These are phyloP conservation scores for bread wheat (Triticum aestivum) DNA, from an alignment of 176 grass and related monocot species.

Conservation along the genomic window DNA sequence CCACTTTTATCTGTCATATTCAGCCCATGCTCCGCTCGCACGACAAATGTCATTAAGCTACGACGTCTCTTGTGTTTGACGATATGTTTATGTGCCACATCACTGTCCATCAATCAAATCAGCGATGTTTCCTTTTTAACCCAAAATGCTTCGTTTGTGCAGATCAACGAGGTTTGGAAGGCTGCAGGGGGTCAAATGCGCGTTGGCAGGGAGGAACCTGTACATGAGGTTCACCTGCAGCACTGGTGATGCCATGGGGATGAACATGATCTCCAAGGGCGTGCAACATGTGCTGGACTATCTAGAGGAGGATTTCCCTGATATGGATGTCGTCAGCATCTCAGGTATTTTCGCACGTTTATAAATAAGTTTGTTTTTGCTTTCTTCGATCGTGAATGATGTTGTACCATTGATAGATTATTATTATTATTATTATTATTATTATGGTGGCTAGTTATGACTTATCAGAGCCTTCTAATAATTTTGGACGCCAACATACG, in stretches of 20 bases:
- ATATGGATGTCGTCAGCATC: conserved; percentile 95
- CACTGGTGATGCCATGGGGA: conserved; percentile 98
- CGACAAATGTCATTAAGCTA: conserved; percentile 10
- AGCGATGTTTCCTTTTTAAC: background rate
- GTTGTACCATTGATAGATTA: background rate
- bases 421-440: too few relatives aligned
- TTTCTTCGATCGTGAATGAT: too few relatives aligned
- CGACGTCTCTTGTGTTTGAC: conserved; percentile 8
- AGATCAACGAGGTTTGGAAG: conserved; percentile 87
- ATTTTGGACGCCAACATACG: too few relatives aligned
- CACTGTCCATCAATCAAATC: conserved; percentile 13
- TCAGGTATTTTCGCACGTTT: conserved; percentile 54
- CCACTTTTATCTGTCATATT: background rate
- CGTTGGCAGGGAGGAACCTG: conserved; percentile 83
- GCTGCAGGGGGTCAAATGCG: conserved; percentile 71
- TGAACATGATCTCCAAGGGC: conserved; percentile 98
- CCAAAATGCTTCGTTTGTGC: conserved; percentile 14
- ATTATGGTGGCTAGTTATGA: background rate
- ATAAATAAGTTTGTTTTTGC: background rate
- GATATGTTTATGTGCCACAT: conserved; percentile 9
- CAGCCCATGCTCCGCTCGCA: conserved; percentile 17
- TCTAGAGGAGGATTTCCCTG: conserved; percentile 77
- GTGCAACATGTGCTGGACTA: conserved; percentile 88
- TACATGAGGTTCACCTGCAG: conserved; percentile 89
- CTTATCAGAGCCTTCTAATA: background rate